These are phyloP conservation scores for Globisporangium spinosum DNA, from an alignment of 352 stramenopile species.

Conservation along the genomic window DNA sequence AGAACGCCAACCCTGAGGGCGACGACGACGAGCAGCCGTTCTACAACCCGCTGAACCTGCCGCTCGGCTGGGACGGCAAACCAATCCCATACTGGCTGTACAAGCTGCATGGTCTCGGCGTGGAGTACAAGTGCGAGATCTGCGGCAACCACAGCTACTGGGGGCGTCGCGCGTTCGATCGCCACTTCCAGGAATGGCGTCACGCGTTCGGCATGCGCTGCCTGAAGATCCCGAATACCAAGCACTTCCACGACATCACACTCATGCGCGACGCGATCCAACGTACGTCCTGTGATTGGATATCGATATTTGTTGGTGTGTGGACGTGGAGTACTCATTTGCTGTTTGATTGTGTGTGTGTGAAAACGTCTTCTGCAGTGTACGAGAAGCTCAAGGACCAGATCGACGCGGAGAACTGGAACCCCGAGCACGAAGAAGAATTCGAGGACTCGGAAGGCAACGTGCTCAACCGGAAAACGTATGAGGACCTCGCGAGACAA, in stretches of 20 bases:
- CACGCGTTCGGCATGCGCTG: constrained; percentile 98
- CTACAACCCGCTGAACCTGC: constrained; percentile 99
- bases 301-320: background rate
- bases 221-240: constrained; percentile 99
- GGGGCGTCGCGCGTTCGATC: constrained; percentile 94
- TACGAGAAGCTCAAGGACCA: constrained; percentile 95
- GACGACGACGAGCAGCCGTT: constrained; percentile 96
- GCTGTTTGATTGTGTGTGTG: constrained; percentile 9
- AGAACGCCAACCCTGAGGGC: constrained; percentile 61
- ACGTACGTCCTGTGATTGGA: constrained; percentile 29
- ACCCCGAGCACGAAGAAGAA: constrained; percentile 94
- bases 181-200: constrained; percentile 97
- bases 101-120: constrained; percentile 98
- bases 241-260: constrained; percentile 99
- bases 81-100: constrained; percentile 99
- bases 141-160: constrained; percentile 99
- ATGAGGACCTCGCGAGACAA: constrained; percentile 97
- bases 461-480: constrained; percentile 96
- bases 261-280: constrained; percentile 95
- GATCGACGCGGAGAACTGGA: constrained; percentile 92
- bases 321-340: background rate
- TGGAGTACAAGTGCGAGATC: constrained; percentile 99
- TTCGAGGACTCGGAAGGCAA: constrained; percentile 99
- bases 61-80: constrained; percentile 98
- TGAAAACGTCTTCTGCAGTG: constrained; percentile 52